Base-by-base conservation (phyloP, 2,329 filamentous ascomycete genomes). In the Colletotrichum zoysiae region DNA sequence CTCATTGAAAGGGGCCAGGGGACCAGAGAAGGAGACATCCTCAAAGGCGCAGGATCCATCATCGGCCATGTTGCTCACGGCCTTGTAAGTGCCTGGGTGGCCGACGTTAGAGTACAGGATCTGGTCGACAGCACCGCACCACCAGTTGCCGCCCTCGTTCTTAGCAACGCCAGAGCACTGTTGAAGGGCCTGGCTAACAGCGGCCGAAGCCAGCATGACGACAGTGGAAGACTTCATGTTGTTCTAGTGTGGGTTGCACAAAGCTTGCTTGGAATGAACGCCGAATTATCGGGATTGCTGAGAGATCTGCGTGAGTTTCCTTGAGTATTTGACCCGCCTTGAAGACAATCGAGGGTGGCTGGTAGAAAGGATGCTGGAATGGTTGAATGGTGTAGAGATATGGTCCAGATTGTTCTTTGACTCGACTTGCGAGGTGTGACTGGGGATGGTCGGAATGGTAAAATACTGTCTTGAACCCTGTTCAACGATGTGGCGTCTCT, bases 1-100 rank as follows among this genome's bases (percentile, higher is more conserved):
- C 78, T 92, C 90, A 73, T 92, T 86, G 44, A 94, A 85, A 8
- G 93, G 92, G 38, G 91, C 87, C 63, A 93, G 82, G 51, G 87
- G 83, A 18, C 92, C 92, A 14, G 81, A 84, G 77, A 90, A 94
- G 0, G 79, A 69, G 71, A 86, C 82, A 20, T 85, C 81, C 48
- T 84, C 79, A 74, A 85, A 88, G 8, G 81, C 76, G 80, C 93
- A 95, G 26, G 83, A 77, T 51, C 87, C 88, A 60, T 81, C 78
- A 20, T 83, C 76, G 71, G 87, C 84, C 88, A 95, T 93, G 65
- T 78, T 76, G 35, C 85, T 88, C 46, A 95, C 87, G 66, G 87
- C 86, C 71, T 92, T 86, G 83, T 93, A 95, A 56, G 82, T 83
- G 50, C 92, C 92, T 55, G 85, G 76, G 60, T 84, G 83, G 40